Evolutionary conservation across 495 filamentous ascomycete genomes (phyloP), one percentile per base, ranked within the genome.

Genomic region (Neurospora sp.): DNA sequence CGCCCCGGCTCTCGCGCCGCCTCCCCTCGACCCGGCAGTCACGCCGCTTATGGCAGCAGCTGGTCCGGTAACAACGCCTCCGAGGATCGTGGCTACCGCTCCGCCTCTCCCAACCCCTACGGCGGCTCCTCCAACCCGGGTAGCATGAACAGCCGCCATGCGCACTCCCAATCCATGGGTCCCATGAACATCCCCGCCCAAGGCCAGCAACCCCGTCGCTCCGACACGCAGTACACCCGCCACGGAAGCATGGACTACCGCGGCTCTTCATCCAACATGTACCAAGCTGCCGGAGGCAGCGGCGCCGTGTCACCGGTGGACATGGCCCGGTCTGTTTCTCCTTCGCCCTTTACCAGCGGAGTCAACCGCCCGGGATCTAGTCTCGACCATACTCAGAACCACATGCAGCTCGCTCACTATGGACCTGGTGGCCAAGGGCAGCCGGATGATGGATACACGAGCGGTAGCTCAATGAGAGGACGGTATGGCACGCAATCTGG

Each of bases 31-130:
- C 54, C 54, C 11, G 54, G 54, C 23, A 62, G 54, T 62, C 54
- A 62, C 23, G 54, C 54, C 12, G 54, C 54, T 62, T 62, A 62
- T 31, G 54, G 54, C 5, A 62, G 54, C 23, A 62, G 54, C 54
- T 62, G 54, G 54, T 62, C 54, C 23, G 54, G 54, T 35, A 62
- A 62, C 27, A 62, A 62, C 5, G 79, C 85, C 73, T 77, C 79
- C 69, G 78, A 84, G 0, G 54, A 62, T 18, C 54, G 54, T 23
- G 54, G 54, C 12, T 62, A 86, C 71, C 82, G 83, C n/a, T 87
- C 85, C 2, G 83, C 79, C 8, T 88, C 87, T 14, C 87, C 88
- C 0, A 87, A 85, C 27, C 83, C 86, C 0, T 88, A 88, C 76
- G 79, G 75, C 20, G 85, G 83, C 16, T 83, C 54, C 14, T 66